These are phyloP conservation scores for Suillus weaverae DNA, from an alignment of 768 basidiomycete genomes.

Conservation along the genomic window DNA sequence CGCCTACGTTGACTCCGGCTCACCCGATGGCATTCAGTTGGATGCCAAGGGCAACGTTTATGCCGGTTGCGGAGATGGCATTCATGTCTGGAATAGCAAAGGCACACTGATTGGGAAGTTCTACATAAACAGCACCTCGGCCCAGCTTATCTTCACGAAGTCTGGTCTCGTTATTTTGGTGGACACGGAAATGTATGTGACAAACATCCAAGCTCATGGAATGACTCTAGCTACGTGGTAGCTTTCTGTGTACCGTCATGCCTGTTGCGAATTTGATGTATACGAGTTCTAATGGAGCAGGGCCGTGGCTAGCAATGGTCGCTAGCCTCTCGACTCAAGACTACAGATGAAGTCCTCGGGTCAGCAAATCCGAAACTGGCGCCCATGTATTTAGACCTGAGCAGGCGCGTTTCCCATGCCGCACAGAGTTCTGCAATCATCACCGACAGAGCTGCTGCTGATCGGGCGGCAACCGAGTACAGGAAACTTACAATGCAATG, in stretches of 20 bases:
- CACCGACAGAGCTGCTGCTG: too few species aligned
- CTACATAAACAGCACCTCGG: slow-evolving; percentile 38
- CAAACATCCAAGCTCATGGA: slow-evolving; percentile 8
- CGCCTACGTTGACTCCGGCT: slow-evolving; percentile 59
- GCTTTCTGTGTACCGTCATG: not conserved
- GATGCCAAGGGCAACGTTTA: slow-evolving; percentile 65
- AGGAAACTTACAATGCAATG: too few species aligned
- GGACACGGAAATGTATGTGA: slow-evolving; percentile 8
- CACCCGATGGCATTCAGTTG: slow-evolving; percentile 64
- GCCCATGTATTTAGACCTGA: too few species aligned
- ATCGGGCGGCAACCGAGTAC: too few species aligned
- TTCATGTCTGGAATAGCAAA: slow-evolving; percentile 42
- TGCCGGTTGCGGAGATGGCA: slow-evolving; percentile 59
- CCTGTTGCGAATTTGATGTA: not conserved
- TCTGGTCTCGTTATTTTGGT: slow-evolving; percentile 9
- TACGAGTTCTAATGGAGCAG: not conserved
- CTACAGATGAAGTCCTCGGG: too few species aligned
- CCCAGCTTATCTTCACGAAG: slow-evolving; percentile 11
- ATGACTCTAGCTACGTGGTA: slow-evolving; percentile 1
- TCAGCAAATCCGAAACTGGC: too few species aligned
- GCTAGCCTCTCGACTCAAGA: too few species aligned
- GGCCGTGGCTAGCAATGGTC: too few species aligned
- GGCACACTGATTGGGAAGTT: slow-evolving; percentile 64
- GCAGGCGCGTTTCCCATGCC: too few species aligned
- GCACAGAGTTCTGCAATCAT: too few species aligned